These are phyloP conservation scores for Blastomyces gilchristii DNA, from an alignment of 2,329 filamentous ascomycete genomes.

Conservation along the genomic window DNA sequence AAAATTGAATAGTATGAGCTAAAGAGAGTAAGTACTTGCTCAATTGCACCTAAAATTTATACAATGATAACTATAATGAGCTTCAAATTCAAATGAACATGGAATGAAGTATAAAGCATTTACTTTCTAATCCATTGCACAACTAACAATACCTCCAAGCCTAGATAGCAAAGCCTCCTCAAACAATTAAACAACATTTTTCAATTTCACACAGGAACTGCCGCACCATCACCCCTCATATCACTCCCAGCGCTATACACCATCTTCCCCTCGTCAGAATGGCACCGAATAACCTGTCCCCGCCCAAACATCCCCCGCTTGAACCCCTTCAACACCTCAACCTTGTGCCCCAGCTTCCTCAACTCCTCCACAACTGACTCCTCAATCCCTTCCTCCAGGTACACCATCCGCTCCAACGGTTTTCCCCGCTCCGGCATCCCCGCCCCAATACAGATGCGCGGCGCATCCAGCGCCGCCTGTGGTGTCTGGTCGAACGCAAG, in stretches of 20 bases:
- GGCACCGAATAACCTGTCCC: slow-evolving; percentile 74
- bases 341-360: slow-evolving; percentile 59
- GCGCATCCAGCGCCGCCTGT: slow-evolving; percentile 82
- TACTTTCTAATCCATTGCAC: background rate
- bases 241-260: slow-evolving; percentile 89
- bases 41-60: background rate
- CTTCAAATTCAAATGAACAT: background rate
- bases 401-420: slow-evolving; percentile 55
- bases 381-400: slow-evolving; percentile 72
- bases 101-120: background rate
- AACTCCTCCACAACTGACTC: slow-evolving; percentile 58
- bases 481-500: slow-evolving; percentile 69
- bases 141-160: background rate
- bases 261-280: slow-evolving; percentile 60
- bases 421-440: slow-evolving; percentile 53
- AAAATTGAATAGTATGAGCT: no score
- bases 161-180: background rate
- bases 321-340: slow-evolving; percentile 57
- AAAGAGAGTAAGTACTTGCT: no score
- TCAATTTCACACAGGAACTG: slow-evolving; percentile 39
- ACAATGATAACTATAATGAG: background rate
- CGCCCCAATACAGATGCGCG: slow-evolving; percentile 76
- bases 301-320: slow-evolving; percentile 64
- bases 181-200: background rate
- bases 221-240: slow-evolving; percentile 68